A percentile compares a stretch with the other conserved stretches of the same genome.
These are phyloP conservation scores for Pichia phayaonensis DNA, from an alignment of 805 yeast species.

Conservation along the genomic window DNA sequence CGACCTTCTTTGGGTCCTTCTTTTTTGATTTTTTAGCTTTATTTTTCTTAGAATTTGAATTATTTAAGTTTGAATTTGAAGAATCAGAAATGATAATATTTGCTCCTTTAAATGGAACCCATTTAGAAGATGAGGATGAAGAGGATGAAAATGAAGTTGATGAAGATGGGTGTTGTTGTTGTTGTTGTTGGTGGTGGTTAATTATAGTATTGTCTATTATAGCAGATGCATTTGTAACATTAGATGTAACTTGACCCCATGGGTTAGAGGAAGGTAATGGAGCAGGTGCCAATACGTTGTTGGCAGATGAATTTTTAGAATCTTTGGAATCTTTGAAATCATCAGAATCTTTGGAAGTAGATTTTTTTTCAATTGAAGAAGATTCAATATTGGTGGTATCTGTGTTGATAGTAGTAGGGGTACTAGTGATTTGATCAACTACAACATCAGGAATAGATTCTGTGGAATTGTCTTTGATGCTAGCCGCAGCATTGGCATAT, in stretches of 20 bases:
- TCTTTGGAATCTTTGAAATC: background rate
- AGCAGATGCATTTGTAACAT: conserved; percentile 16
- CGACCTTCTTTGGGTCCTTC: background rate
- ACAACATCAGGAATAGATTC: background rate
- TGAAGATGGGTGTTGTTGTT: background rate
- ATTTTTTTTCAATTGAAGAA: background rate
- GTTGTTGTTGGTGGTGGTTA: background rate
- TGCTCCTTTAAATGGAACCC: conserved; percentile 61
- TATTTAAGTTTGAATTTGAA: background rate
- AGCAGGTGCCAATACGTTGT: conserved; percentile 42
- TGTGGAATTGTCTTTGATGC: background rate
- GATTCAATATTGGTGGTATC: background rate
- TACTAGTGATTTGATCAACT: background rate
- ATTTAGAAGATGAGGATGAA: conserved; percentile 36
- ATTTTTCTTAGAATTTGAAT: background rate
- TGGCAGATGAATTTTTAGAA: conserved; percentile 9
- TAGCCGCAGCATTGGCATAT: conserved; percentile 28
- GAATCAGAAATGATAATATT: conserved; percentile 34
- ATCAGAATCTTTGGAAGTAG: background rate
- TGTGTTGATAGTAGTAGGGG: background rate
- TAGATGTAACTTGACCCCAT: conserved; percentile 39
- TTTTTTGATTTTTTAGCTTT: background rate
- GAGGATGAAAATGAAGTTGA: conserved; percentile 17
- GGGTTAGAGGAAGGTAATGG: conserved; percentile 56
- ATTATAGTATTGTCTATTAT: background rate